phyloP scores from a whole-genome alignment of 441 rosid genomes.

The Gossypium davidsonii region DNA sequence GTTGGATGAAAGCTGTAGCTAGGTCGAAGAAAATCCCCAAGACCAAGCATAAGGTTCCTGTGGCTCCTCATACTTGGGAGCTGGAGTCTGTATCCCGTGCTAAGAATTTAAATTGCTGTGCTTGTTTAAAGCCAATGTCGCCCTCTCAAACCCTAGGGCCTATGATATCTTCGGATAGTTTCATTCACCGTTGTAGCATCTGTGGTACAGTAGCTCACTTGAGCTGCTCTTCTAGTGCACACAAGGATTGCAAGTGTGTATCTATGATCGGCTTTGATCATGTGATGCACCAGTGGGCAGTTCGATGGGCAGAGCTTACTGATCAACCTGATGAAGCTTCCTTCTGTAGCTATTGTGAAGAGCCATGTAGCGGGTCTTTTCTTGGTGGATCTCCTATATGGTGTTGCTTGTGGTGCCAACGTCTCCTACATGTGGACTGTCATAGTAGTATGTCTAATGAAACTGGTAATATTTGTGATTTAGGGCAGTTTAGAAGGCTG shows the following conservation, averaged over 20 bases:
- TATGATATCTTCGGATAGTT: conserved; percentile 46
- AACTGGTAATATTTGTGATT: conserved; percentile 78
- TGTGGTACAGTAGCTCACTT: conserved; percentile 83
- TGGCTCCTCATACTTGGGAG: conserved; percentile 69
- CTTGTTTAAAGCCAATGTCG: conserved; percentile 68
- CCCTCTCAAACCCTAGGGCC: conserved; percentile 71
- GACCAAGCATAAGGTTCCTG: conserved; percentile 62
- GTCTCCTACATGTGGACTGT: conserved; percentile 90
- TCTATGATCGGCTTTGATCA: conserved; percentile 78
- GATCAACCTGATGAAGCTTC: conserved; percentile 77
- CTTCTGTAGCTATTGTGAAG: conserved; percentile 86
- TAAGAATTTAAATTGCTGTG: conserved; percentile 78
- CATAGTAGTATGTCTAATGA: conserved; percentile 64
- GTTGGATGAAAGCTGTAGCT: conserved; percentile 92
- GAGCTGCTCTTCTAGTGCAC: conserved; percentile 61
- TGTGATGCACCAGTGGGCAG: conserved; percentile 86
- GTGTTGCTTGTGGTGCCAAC: conserved; percentile 99
- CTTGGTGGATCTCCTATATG: conserved; percentile 93
- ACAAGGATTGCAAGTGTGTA: conserved; percentile 78
- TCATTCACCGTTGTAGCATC: conserved; percentile 51
- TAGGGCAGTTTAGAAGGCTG: conserved; percentile 77
- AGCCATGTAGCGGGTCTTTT: conserved; percentile 81
- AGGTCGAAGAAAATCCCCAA: conserved; percentile 87
- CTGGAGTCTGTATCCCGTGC: conserved; percentile 59
- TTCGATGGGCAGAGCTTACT: conserved; percentile 77